Evolutionary conservation across 306 rosid species (phyloP), one percentile per base, ranked within the genome.

Genomic region (Acacia acuminata): DNA sequence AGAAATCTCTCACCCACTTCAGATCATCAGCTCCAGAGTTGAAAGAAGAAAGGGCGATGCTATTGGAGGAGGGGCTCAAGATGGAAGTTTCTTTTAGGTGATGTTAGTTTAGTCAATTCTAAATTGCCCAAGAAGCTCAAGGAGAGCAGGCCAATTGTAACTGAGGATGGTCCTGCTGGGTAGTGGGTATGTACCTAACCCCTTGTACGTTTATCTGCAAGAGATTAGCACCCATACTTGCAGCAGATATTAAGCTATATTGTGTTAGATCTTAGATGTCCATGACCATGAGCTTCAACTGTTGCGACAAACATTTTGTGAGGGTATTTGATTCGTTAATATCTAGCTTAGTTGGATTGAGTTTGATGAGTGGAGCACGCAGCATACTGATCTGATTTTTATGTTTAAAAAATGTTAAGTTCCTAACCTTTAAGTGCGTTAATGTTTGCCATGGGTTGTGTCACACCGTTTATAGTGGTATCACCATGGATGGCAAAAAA

Each of bases 41-140:
- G 88, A 96, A 96, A 86, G 98, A n/a, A n/a, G n/a, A n/a, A 96
- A 81, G 97, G 64, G 99, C 97, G 47, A 92, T 91, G 94, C 87
- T 96, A 38, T 85, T 96, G 73, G 99, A 96, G 75, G 94, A 94
- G 77, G 94, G 99, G 98, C 83, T 92, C 83, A 94, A 91, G 61
- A 81, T 92, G 94, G 97, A 94, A 84, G 80, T 88, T 14, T 73
- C 85, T 51, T 91, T 89, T 76, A 43, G 99, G 98, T 47, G 96
- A 96, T 85, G 89, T 88, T 61, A 84, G 91, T 86, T 74, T 92
- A 79, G 97, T 96, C 75, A 94, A 88, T 87, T 56, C 98, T 55
- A 96, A 94, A 88, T 86, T 92, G 69, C 99, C 99, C 22, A 96
- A 94, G 90, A 96, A 91, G 82, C 94, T 96, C 67, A 96, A 96